Base-by-base conservation (phyloP, 2,329 filamentous ascomycete genomes). In the Simplicillium sp. region DNA sequence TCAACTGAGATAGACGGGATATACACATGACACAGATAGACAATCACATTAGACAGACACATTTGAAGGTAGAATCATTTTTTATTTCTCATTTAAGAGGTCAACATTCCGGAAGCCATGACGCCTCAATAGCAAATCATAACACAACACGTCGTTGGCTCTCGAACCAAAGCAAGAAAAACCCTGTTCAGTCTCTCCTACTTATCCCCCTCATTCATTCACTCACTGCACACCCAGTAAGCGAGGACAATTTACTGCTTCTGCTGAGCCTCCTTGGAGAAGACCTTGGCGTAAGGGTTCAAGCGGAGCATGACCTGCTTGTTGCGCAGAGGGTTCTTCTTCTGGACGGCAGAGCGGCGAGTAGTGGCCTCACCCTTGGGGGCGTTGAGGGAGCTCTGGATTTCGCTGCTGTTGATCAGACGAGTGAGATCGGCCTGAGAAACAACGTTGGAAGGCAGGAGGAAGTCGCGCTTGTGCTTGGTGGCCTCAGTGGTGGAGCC, bases 321-420 rank as follows among this genome's bases (percentile, higher is more conserved):
- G 85, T 98, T 98, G 73, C 77, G 78, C 56, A 98, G 88, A 61
- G 92, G 92, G 81, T 98, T 98, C 89, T 97, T 97, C 88, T 98
- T 98, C 81, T 96, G 90, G 55, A 95, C 87, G 61, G 77, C 72
- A 55, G 76, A 72, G 64, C 92, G 87, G 82, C 96, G 96, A 70
- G 88, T 94, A 63, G 81, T 71, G 62, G 87, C 80, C 56, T 84
- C 80, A 58, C 92, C 92, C 78, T 89, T 92, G 68, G 89, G 87
- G 48, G 84, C 87, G 58, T 85, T 82, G 61, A 98, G 81, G 45
- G 95, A 90, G 69, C 83, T 86, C 83, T 98, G 92, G 68, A 97
- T 84, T 76, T 98, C 92, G 61, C 87, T 88, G 62, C 84, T 90
- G 87, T 98, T 98, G 84, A 98, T 98, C 63, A 98, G 80, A 71